phyloP scores from a whole-genome alignment of 352 stramenopile species.

The Phytophthora cactorum region DNA sequence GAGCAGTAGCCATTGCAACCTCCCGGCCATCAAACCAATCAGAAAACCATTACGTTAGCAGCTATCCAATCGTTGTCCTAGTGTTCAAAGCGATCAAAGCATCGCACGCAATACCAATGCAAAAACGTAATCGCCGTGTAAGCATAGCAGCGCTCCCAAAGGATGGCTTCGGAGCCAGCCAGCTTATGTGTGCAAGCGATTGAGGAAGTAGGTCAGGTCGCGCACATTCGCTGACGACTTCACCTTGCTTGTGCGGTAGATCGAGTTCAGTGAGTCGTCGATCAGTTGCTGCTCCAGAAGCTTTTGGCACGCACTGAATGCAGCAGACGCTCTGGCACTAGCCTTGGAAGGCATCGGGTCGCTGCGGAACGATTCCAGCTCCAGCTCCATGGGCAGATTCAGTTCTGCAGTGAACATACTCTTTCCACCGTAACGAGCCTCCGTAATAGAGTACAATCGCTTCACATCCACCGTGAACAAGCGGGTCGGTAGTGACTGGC shows the following conservation, averaged over 20 bases:
- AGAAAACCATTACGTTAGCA: constrained; percentile 9
- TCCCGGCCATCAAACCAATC: constrained; percentile 1
- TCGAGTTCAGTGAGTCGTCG: constrained; percentile 75
- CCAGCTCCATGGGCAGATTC: constrained; percentile 58
- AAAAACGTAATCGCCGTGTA: not conserved
- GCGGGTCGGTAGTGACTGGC: constrained; percentile 63
- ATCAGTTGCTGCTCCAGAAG: constrained; percentile 59
- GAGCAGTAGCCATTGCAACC: constrained; percentile 7
- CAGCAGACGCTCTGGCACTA: constrained; percentile 58
- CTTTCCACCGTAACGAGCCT: constrained; percentile 36
- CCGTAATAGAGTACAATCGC: constrained; percentile 56
- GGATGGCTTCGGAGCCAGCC: not conserved
- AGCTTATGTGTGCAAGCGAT: constrained; percentile 43
- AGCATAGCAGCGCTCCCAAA: not conserved
- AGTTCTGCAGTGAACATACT: constrained; percentile 61
- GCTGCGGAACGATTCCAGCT: constrained; percentile 53
- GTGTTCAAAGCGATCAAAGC: not conserved
- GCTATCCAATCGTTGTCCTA: not conserved
- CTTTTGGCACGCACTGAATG: constrained; percentile 64
- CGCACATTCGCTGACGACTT: constrained; percentile 44
- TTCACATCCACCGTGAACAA: constrained; percentile 66
- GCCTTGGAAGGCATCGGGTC: constrained; percentile 61
- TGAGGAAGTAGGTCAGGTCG: constrained; percentile 66
- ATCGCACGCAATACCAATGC: constrained; percentile 1
- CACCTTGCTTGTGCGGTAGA: constrained; percentile 70